Evolutionary conservation across 805 yeast species (phyloP).

Genomic region (Middelhovenomyces tepae): DNA sequence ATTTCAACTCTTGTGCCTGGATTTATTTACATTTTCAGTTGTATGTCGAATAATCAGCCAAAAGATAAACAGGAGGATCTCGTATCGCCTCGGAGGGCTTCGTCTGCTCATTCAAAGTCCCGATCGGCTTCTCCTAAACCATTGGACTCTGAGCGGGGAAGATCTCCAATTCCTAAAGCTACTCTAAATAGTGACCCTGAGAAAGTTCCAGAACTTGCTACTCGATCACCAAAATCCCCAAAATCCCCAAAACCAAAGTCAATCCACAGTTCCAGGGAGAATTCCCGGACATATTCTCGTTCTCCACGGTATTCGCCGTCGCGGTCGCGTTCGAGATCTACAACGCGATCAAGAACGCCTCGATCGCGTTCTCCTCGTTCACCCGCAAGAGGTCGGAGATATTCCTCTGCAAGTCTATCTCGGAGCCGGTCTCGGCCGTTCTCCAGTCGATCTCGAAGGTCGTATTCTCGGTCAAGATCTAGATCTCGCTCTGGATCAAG

Average conservation of each 20-base stretch:
- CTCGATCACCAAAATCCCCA: neutral
- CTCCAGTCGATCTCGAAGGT: too few species aligned
- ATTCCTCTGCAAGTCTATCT: too few species aligned
- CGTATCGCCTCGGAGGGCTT: neutral
- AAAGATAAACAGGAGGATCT: neutral
- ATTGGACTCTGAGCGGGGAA: neutral
- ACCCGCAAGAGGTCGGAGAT: too few species aligned
- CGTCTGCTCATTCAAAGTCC: neutral
- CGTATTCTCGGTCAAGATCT: constrained; percentile 1
- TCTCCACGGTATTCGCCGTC: neutral
- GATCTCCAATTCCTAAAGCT: neutral
- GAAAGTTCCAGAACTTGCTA: neutral
- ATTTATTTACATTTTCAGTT: too few species aligned
- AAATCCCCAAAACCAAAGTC: neutral
- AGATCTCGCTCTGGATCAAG: neutral
- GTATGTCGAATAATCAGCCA: neutral
- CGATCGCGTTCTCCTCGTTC: neutral
- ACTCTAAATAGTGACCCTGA: neutral
- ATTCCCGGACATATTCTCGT: neutral
- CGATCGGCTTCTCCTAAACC: neutral
- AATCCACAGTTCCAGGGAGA: neutral
- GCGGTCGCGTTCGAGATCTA: neutral
- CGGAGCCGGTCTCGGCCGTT: too few species aligned
- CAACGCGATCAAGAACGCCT: neutral
- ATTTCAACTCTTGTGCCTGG: too few species aligned